Conservation (phyloP, 139 green algal genomes). For the Chlorella sp. region DNA sequence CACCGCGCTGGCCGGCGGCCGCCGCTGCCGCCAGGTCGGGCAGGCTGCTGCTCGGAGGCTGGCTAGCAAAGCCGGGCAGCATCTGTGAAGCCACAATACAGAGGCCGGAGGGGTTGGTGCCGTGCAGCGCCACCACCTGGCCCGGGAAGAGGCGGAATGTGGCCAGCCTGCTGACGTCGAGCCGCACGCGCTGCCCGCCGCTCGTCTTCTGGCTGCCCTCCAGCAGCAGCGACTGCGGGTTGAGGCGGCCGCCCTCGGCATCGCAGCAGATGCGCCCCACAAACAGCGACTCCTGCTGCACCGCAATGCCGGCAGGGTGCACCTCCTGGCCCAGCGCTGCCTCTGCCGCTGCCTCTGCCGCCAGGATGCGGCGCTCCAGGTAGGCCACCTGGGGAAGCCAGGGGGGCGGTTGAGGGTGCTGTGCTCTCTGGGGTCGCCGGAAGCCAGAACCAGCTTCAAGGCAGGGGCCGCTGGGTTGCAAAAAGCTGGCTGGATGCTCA, state of each 20-base stretch:
- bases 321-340: constrained; percentile 25
- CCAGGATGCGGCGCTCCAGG: constrained; percentile 59
- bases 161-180: constrained; percentile 74
- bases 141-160: constrained; percentile 78
- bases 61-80: constrained; percentile 58
- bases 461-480: too few relatives aligned
- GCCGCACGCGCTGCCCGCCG: constrained; percentile 68
- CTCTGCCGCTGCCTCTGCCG: constrained; percentile 43
- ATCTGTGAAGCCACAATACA: constrained; percentile 77
- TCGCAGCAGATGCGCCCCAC: constrained; percentile 81
- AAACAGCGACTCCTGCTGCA: constrained; percentile 68
- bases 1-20: not conserved
- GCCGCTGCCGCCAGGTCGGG: constrained; percentile 2
- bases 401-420: too few relatives aligned
- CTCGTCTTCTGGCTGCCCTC: constrained; percentile 73
- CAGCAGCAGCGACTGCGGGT: constrained; percentile 74
- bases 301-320: constrained; percentile 45
- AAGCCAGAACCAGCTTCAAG: too few relatives aligned
- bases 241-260: constrained; percentile 65
- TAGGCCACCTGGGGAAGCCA: constrained; percentile 47
- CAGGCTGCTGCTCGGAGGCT: constrained; percentile 2
- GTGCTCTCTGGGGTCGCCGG: too few relatives aligned
- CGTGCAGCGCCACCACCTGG: constrained; percentile 74
- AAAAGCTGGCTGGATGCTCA: too few relatives aligned
- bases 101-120: constrained; percentile 81